A percentile compares a stretch with the other conserved stretches of the same genome.
phyloP scores from a whole-genome alignment of 164 flowering plant genomes.

The Vitis rupestris region DNA sequence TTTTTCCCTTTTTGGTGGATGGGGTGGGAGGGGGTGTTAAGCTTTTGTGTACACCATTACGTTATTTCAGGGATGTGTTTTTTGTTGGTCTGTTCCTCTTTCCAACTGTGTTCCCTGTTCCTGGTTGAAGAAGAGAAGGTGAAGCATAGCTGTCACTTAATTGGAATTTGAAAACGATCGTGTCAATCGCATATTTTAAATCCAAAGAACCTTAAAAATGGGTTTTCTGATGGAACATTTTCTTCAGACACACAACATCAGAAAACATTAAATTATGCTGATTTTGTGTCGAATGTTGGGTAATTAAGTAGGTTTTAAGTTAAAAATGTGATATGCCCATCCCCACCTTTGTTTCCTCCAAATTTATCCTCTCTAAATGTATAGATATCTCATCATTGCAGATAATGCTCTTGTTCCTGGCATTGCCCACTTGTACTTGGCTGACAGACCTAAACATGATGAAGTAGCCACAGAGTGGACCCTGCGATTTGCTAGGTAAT shows the following conservation, averaged over 20 bases:
- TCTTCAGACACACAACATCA: background rate
- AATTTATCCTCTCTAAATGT: too few relatives aligned
- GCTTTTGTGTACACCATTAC: too few relatives aligned
- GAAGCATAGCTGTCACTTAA: too few relatives aligned
- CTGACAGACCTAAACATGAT: slow-evolving; percentile 75
- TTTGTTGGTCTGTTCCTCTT: too few relatives aligned
- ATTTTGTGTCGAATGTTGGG: background rate
- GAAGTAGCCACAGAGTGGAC: slow-evolving; percentile 93
- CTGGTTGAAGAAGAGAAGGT: too few relatives aligned
- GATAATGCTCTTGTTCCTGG: slow-evolving; percentile 74
- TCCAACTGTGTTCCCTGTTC: too few relatives aligned
- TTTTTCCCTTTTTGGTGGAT: background rate
- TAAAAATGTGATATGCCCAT: background rate
- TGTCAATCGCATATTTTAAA: background rate
- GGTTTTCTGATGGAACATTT: background rate
- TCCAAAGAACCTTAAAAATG: background rate
- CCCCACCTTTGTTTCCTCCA: background rate
- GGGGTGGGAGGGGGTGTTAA: too few relatives aligned
- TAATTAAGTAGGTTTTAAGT: background rate
- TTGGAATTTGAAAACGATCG: too few relatives aligned
- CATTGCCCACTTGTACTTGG: slow-evolving; percentile 67
- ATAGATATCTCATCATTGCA: slow-evolving; percentile 25
- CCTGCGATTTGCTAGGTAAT: slow-evolving; percentile 71
- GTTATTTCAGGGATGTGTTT: too few relatives aligned
- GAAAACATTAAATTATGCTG: background rate